Evolutionary conservation across 805 yeast species (phyloP).

Genomic region (Monosporozyma siamensis): DNA sequence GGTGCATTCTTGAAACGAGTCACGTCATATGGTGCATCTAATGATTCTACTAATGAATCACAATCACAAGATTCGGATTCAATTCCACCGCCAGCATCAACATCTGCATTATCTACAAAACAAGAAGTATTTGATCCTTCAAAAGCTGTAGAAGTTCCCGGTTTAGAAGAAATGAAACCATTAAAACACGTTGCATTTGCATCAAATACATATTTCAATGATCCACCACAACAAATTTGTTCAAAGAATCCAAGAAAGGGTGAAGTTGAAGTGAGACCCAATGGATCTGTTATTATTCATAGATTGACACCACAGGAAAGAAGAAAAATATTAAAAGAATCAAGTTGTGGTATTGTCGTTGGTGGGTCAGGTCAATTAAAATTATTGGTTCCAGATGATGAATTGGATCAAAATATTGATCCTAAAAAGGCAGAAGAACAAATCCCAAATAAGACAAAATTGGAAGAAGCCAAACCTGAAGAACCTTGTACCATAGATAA

Average conservation of each 20-base stretch:
- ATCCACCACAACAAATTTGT: conserved; percentile 89
- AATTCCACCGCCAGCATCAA: not conserved
- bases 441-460: conserved; percentile 17
- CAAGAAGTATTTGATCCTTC: conserved; percentile 12
- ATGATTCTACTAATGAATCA: conserved; percentile 6
- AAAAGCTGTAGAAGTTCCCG: conserved; percentile 29
- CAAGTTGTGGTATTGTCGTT: conserved; percentile 63
- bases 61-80: conserved; percentile 1
- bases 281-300: conserved; percentile 45
- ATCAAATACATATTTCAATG: conserved; percentile 61
- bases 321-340: conserved; percentile 34
- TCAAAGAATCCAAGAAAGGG: conserved; percentile 73
- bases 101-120: not conserved
- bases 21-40: conserved; percentile 19
- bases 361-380: conserved; percentile 68
- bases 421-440: conserved; percentile 8
- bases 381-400: conserved; percentile 22
- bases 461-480: conserved; percentile 25
- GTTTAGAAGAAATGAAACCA: conserved; percentile 33
- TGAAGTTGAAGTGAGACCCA: conserved; percentile 56
- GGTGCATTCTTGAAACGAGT: conserved; percentile 29
- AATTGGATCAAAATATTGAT: conserved; percentile 8
- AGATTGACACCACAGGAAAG: conserved; percentile 49
- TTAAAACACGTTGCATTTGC: conserved; percentile 70
- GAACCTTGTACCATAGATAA: conserved; percentile 14